Percentiles rank a stretch among this genome's conserved stretches.
phyloP scores from a whole-genome alignment of 2,329 filamentous ascomycete genomes.

The Rhinocladiella similis region DNA sequence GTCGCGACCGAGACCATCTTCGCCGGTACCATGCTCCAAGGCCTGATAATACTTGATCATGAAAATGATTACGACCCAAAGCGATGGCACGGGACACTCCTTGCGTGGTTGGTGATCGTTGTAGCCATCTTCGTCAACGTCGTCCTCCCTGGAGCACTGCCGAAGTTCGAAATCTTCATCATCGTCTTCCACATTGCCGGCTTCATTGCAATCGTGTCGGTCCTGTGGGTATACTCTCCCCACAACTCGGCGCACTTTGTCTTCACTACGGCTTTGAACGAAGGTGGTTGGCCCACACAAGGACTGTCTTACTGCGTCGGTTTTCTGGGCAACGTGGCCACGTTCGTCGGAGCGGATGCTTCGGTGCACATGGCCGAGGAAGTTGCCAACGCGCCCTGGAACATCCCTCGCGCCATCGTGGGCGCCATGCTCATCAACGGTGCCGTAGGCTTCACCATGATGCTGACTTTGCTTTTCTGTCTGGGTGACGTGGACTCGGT shows the following conservation, averaged over 20 bases:
- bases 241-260: slow-evolving; percentile 34
- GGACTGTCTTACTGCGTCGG: slow-evolving; percentile 38
- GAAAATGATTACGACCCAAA: slow-evolving; percentile 36
- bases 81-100: slow-evolving; percentile 42
- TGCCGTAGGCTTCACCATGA: slow-evolving; percentile 38
- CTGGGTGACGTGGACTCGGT: slow-evolving; percentile 35
- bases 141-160: slow-evolving; percentile 41
- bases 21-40: slow-evolving; percentile 44
- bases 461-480: slow-evolving; percentile 37
- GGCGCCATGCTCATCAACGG: slow-evolving; percentile 34
- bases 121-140: slow-evolving; percentile 46
- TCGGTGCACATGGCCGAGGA: slow-evolving; percentile 33
- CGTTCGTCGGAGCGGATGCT: slow-evolving; percentile 35
- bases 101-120: slow-evolving; percentile 40
- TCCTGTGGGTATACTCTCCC: slow-evolving; percentile 35
- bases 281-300: slow-evolving; percentile 37
- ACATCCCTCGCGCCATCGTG: slow-evolving; percentile 33
- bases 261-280: slow-evolving; percentile 35
- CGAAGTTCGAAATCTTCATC: slow-evolving; percentile 44
- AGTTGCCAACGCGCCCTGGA: slow-evolving; percentile 29
- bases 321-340: slow-evolving; percentile 37
- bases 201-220: slow-evolving; percentile 46
- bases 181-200: slow-evolving; percentile 47
- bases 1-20: slow-evolving; percentile 45
- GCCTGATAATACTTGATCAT: slow-evolving; percentile 40